A percentile compares a stretch with the other conserved stretches of the same genome.
Evolutionary conservation across 371 early-diverging fungal species (phyloP).

Genomic region (Apophysomyces variabilis): DNA sequence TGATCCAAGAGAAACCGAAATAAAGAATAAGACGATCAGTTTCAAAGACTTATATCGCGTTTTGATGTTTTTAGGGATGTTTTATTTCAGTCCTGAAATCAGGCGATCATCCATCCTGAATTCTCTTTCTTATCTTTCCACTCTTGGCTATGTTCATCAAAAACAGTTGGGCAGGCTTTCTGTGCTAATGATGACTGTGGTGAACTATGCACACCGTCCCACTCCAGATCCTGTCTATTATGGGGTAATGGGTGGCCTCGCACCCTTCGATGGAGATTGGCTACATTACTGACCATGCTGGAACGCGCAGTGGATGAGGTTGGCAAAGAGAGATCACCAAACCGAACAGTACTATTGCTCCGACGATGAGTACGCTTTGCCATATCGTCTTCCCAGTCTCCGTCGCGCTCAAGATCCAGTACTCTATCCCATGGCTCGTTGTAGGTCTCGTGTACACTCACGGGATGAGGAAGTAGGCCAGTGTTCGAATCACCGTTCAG

Average conservation of each 20-base stretch:
- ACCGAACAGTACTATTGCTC: slow-evolving; percentile 40
- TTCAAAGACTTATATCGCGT: no score
- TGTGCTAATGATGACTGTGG: slow-evolving; percentile 18
- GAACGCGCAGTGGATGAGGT: slow-evolving; percentile 21
- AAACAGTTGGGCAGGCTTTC: neutral
- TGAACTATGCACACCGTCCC: slow-evolving; percentile 41
- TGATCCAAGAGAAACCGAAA: neutral
- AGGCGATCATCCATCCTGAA: slow-evolving; percentile 34
- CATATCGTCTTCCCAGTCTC: slow-evolving; percentile 20
- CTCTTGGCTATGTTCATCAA: slow-evolving; percentile 12
- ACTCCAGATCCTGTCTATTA: slow-evolving; percentile 50
- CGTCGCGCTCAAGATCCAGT: slow-evolving; percentile 29
- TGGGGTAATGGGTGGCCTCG: slow-evolving; percentile 39
- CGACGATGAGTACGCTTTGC: slow-evolving; percentile 27
- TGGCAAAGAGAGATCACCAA: slow-evolving; percentile 27
- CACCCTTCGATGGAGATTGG: slow-evolving; percentile 46
- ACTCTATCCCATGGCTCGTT: slow-evolving; percentile 20
- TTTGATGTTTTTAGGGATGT: neutral
- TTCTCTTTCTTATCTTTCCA: slow-evolving; percentile 26
- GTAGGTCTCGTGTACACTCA: slow-evolving; percentile 9
- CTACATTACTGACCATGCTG: slow-evolving; percentile 29
- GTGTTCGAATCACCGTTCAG: neutral
- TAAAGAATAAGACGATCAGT: neutral
- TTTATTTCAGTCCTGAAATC: slow-evolving; percentile 4
- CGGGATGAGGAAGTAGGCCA: slow-evolving; percentile 11